Evolutionary conservation across 768 basidiomycete genomes (phyloP).

Genomic region (Boletus huronensis): DNA sequence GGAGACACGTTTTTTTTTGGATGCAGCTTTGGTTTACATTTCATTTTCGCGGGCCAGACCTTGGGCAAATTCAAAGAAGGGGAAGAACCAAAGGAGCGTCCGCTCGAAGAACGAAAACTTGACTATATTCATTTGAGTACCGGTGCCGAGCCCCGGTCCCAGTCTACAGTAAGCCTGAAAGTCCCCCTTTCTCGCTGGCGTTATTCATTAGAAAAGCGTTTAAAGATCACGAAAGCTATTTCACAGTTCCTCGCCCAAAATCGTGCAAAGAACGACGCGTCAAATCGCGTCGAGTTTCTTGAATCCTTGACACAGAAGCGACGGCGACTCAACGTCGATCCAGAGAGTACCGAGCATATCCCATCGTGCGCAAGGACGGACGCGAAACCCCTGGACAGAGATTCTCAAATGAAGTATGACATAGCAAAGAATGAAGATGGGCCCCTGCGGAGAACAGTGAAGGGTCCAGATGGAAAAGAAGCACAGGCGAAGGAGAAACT

Average conservation of each 20-base stretch:
- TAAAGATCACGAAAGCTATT: conserved; percentile 65
- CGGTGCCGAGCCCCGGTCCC: conserved; percentile 48
- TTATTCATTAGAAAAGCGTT: conserved; percentile 7
- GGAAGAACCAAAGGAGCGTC: conserved; percentile 26
- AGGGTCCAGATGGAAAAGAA: conserved; percentile 23
- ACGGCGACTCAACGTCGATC: conserved; percentile 37
- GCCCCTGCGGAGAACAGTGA: conserved; percentile 60
- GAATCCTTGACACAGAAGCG: conserved; percentile 55
- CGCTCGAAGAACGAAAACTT: conserved; percentile 67
- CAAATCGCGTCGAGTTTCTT: conserved; percentile 75
- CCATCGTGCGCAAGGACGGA: conserved; percentile 73
- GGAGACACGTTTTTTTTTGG: conserved; percentile 3
- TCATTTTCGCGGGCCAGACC: conserved; percentile 15
- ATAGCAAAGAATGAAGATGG: conserved; percentile 84
- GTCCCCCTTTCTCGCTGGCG: not conserved
- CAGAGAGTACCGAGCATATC: conserved; percentile 30
- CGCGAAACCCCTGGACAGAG: conserved; percentile 66
- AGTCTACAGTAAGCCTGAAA: conserved; percentile 49
- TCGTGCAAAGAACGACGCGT: conserved; percentile 68
- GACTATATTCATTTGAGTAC: conserved; percentile 53
- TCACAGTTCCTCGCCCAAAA: conserved; percentile 69
- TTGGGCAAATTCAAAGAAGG: conserved; percentile 31
- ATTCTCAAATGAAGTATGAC: conserved; percentile 82
- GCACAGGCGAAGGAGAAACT: conserved; percentile 9
- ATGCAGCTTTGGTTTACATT: not conserved